phyloP scores from a whole-genome alignment of 495 filamentous ascomycete genomes.

The Aspergillus cavernicola region DNA sequence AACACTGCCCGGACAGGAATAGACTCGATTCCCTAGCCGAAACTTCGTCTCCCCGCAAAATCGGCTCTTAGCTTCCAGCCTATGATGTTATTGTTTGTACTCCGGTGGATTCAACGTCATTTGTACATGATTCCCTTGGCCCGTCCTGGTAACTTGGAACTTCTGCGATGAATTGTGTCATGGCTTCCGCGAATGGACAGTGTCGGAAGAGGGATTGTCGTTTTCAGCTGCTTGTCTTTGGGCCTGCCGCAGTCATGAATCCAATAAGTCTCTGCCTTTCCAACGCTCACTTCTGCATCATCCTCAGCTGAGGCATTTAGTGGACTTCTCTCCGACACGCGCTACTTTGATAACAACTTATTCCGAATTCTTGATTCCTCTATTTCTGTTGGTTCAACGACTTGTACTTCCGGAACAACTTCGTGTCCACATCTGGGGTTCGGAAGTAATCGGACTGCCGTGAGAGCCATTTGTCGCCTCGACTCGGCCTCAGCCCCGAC shows the following conservation, averaged over 20 bases:
- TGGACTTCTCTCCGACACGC: conserved; percentile 5
- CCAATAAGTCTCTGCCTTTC: background rate
- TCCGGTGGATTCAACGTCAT: conserved; percentile 18
- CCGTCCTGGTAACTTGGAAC: background rate
- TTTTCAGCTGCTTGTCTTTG: conserved; percentile 9
- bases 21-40: conserved; percentile 16
- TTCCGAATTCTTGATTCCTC: conserved; percentile 12
- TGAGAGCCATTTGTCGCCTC: conserved; percentile 32
- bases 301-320: conserved; percentile 5
- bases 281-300: background rate
- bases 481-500: conserved; percentile 41
- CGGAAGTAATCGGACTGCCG: conserved; percentile 38
- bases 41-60: conserved; percentile 22
- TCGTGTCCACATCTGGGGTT: conserved; percentile 40
- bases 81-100: conserved; percentile 13
- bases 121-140: conserved; percentile 14
- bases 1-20: conserved; percentile 12
- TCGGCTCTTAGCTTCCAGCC: conserved; percentile 9
- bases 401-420: conserved; percentile 30
- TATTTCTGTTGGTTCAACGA: conserved; percentile 22
- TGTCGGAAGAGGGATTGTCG: background rate
- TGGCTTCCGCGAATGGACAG: conserved; percentile 6
- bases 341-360: conserved; percentile 15
- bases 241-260: conserved; percentile 7
- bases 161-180: conserved; percentile 10